Evolutionary conservation across 768 basidiomycete genomes (phyloP), one percentile per base, ranked within the genome.

Genomic region (Artomyces pyxidatus): DNA sequence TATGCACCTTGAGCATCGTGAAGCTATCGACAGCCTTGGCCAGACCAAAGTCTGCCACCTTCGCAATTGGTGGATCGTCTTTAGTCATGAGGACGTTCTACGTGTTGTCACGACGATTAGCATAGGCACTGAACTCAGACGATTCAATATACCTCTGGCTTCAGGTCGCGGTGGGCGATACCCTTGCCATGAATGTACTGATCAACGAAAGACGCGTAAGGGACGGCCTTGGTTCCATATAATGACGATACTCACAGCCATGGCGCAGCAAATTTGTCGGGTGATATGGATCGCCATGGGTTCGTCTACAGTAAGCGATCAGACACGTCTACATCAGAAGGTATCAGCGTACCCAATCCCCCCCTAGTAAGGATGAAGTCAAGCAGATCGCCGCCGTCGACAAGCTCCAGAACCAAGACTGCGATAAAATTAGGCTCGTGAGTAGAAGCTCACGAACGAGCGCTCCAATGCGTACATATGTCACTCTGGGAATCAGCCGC

Each of bases 1-100:
- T 10, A 38, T 35, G 14, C 42, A 55, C 46, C 14, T 55, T 55
- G 48, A 45, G 16, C 11, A 32, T 32, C 43, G 87, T 90, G 56
- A 79, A 62, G 54, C 80, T 82, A 54, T 89, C 82, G 21, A 89
- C 81, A n/a, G 85, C 80, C 63, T 98, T 99, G 1, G 95, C 94
- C 6, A 97, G 77, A 3, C 95, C 95, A 61, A 96, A 99, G 65
- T 97, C 95, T 2, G 95, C 94, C 14, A 97, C 84, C 61, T 97
- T 97, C 57, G 89, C 80, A 1, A 68, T 65, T 0, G 86, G 86
- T 0, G 86, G 87, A 2, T 71, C 55, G 37, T 82, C 77, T 9
- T 61, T 70, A 1, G 91, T 93, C n/a, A 96, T 65, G 2, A 95
- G 75, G 6, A 94, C 80, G 57, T 95, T 94, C 83, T 88, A 58